Evolutionary conservation across 148 eudicot species (phyloP).

Genomic region (Dysphania ambrosioides): DNA sequence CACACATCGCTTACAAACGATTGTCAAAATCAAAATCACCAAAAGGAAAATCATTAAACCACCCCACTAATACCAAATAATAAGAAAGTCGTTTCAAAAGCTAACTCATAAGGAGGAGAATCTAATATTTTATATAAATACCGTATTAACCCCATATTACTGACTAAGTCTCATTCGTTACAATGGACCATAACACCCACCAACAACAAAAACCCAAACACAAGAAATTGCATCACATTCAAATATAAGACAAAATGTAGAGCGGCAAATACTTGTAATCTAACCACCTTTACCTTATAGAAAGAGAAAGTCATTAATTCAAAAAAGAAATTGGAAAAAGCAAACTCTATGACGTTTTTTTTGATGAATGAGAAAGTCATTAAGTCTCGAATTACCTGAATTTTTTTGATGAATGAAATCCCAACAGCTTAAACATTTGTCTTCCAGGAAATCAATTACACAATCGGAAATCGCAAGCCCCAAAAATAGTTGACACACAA

Average conservation of each 20-base stretch:
- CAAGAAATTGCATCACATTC: not conserved
- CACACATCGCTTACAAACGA: too few relatives aligned
- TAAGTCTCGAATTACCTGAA: conserved; percentile 16
- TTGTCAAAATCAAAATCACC: too few relatives aligned
- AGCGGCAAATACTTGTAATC: not conserved
- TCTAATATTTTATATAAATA: too few relatives aligned
- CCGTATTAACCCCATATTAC: too few relatives aligned
- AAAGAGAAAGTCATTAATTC: not conserved
- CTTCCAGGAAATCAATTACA: not conserved
- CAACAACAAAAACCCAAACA: too few relatives aligned
- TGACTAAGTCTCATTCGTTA: too few relatives aligned
- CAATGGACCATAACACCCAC: too few relatives aligned
- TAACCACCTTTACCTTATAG: not conserved
- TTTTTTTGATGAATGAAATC: not conserved
- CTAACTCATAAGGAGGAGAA: too few relatives aligned
- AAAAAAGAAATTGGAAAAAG: not conserved
- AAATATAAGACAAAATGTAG: conserved; percentile 4
- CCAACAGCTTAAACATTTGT: conserved; percentile 1
- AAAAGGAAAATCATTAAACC: too few relatives aligned
- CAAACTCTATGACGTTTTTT: too few relatives aligned
- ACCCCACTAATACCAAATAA: too few relatives aligned
- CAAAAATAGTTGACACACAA: conserved; percentile 9
- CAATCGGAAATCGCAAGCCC: conserved; percentile 10
- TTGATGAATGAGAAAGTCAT: not conserved
- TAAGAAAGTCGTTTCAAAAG: too few relatives aligned